Conservation (phyloP, 78 protist genomes). For the Dictyostelium intermedium region DNA sequence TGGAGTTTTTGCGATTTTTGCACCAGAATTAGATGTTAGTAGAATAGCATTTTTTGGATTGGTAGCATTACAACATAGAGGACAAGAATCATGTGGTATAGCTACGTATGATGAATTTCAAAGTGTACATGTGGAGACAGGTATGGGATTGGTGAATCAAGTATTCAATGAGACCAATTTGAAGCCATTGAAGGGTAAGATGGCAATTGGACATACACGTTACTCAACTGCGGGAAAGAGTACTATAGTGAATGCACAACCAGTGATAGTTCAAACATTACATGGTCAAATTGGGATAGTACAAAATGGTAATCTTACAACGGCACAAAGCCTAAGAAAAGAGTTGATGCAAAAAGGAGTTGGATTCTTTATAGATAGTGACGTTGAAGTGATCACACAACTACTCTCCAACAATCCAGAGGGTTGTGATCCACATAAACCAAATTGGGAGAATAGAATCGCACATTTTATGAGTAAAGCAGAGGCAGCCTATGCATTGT, state of each 20-base stretch:
- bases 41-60: slow-evolving; percentile 77
- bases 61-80: slow-evolving; percentile 80
- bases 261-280: slow-evolving; percentile 68
- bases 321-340: slow-evolving; percentile 45
- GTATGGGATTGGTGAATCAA: slow-evolving; percentile 82
- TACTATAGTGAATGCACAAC: slow-evolving; percentile 70
- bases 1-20: slow-evolving; percentile 77
- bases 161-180: slow-evolving; percentile 78
- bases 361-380: slow-evolving; percentile 73
- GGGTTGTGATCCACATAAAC: slow-evolving; percentile 1
- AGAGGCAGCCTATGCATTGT: slow-evolving; percentile 75
- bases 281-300: slow-evolving; percentile 79
- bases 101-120: slow-evolving; percentile 71
- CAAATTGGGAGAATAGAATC: slow-evolving; percentile 79
- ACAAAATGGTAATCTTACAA: slow-evolving; percentile 78
- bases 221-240: slow-evolving; percentile 79
- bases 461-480: slow-evolving; percentile 59
- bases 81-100: slow-evolving; percentile 81
- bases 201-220: slow-evolving; percentile 83
- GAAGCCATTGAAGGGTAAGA: slow-evolving; percentile 64
- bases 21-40: slow-evolving; percentile 70
- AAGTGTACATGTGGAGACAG: slow-evolving; percentile 74
- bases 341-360: slow-evolving; percentile 73
- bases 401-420: slow-evolving; percentile 46
- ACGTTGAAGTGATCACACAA: slow-evolving; percentile 74